Base-by-base conservation (phyloP, 768 basidiomycete species). In the Tephrocybe rancida region DNA sequence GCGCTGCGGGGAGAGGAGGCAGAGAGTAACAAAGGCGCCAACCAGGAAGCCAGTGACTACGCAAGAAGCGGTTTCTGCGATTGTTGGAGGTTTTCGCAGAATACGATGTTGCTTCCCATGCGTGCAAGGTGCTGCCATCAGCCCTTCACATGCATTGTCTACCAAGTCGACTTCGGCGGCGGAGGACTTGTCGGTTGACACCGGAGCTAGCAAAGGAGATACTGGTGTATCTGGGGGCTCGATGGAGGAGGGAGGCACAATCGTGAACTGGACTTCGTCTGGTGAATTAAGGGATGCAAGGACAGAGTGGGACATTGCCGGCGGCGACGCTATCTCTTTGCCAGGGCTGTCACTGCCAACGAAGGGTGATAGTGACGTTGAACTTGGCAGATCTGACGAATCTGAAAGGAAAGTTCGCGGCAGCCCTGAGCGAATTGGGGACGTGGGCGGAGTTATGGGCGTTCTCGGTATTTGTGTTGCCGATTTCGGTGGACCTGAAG, bases 21-120 rank as follows among this genome's bases (percentile, higher is more conserved):
- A 83, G 26, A 84, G 68, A 18, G 84, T 77, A 60, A 84, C 71
- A 58, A 83, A 79, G 22, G 83, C 75, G 38, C 84, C 84, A 42
- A 84, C 67, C 44, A 88, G 70, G 60, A 88, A 82, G 32, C 86
- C 86, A 19, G 85, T 72, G 22, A 75, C 70, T 16, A 75, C 54
- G 51, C 69, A 72, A 10, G 72, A 72, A 3, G 74, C 70, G 4
- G 70, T 72, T 37, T 75, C 74, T 5, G 62, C 58, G 18, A 70
- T 60, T 19, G 54, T 60, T 5, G 62, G 55, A 18, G 67, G 50
- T 8, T 61, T 48, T 50, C 42, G 47, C 38, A 3, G 49, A 38
- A 2, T 44, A 44, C 32, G 54, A 48, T 7, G 59, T 59, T 8
- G 57, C 57, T 26, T 58, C 55, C 13, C 48, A 25, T 21, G 16